Evolutionary conservation across 768 basidiomycete species (phyloP), one percentile per base, ranked within the genome.

Genomic region (Guyanaporus albipodus): DNA sequence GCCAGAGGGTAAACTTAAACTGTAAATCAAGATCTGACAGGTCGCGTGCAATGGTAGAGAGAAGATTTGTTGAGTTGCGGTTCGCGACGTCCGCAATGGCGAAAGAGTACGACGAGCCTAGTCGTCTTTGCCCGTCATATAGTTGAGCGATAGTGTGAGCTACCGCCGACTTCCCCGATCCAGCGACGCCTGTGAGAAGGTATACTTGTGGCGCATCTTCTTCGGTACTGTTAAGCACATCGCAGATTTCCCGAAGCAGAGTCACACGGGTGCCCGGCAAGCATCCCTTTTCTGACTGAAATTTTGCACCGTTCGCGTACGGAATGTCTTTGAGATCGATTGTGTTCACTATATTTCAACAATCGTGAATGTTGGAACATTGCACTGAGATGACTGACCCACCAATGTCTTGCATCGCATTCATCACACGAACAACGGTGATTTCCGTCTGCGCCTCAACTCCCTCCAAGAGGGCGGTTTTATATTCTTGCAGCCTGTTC

Each of bases 81-180:
- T 24, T 53, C 27, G 45, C 48, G 10, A 55, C 31, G 11, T 42
- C 48, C 6, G 42, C 47, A 2, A 47, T 53, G 17, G 56, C 46
- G 46, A 70, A 64, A 42, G 58, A 70, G 17, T 58, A 62, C 6
- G 63, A 63, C 19, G 68, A 66, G 15, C 68, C 68, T 2, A 69
- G 47, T 21, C 68, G 57, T 24, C 48, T 15, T 33, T 65, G 52
- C 10, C 48, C 46, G 10, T 63, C 56, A 22, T 65, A 66, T 10
- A 53, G 33, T 18, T 40, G 40, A 38, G 68, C 66, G 18, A 65
- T 58, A 7, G 61, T 55, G 37, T 65, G 59, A 4, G 67, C 68
- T 18, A 68, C 45, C 1, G 59, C 52, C 10, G 68, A 66, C 41
- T 69, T 68, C 12, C 66, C 67, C 1, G 63, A 68, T 17, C 58